Evolutionary conservation across 306 rosid species (phyloP), one percentile per base, ranked within the genome.

Genomic region (Bauhinia variegata): DNA sequence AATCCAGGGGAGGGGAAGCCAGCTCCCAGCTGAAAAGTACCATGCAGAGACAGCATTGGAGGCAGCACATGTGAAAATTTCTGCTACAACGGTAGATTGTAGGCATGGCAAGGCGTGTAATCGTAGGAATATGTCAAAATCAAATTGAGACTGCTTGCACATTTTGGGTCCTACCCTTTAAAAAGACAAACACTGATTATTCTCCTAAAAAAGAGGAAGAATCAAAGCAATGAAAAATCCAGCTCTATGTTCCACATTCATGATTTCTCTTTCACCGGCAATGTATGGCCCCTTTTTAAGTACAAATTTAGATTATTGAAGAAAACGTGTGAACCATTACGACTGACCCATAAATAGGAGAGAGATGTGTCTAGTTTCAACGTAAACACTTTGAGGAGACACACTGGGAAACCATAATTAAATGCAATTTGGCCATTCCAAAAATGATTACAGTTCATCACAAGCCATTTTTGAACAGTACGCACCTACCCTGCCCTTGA

Each of bases 151-250:
- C 14, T n/a, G n/a, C n/a, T 14, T 17, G 55, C 38, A 43, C 53
- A 42, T 23, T 23, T 31, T 75, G 75, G 80, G 74, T 75, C 66
- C 80, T 62, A 63, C 67, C 16, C 4, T 69, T 59, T 49, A 42
- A 62, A 48, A 38, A 36, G 80, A 76, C 76, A 69, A 63, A 31
- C 54, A 68, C 67, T 60, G 65, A 68, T 68, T 68, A 63, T 76
- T 76, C 67, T 63, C 54, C 7, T 41, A 3, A 13, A 16, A 62
- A 76, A 62, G 61, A 62, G 9, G 9, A 69, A 28, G 34, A 18
- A 3, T 19, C 11, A 3, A 48, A 47, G 52, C 11, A 48, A 23
- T 23, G 28, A 16, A 48, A n/a, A 68, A 43, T 31, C 12, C 57
- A 60, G 43, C 65, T 53, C 46, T 60, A 43, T 17, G 43, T 15